Percentiles rank a stretch among this genome's conserved stretches.
These are phyloP conservation scores for Aspergillus costaricaensis DNA, from an alignment of 2,329 filamentous ascomycete species.

Conservation along the genomic window DNA sequence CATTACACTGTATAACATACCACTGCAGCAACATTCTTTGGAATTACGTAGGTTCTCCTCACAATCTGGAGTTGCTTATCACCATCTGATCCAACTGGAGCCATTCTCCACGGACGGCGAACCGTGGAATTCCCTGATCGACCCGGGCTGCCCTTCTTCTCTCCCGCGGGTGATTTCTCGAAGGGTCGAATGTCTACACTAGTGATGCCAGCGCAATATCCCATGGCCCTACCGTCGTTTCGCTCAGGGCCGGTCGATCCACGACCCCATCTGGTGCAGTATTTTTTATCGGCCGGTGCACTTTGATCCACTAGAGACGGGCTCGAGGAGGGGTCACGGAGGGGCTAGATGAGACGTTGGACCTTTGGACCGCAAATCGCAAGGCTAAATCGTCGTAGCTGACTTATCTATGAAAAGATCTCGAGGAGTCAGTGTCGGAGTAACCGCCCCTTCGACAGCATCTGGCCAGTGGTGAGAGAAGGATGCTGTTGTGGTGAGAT, in stretches of 20 bases:
- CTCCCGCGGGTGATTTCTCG: neutral
- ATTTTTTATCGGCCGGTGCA: neutral
- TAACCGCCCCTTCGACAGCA: neutral
- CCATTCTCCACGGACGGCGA: conserved; percentile 3
- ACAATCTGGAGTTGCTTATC: neutral
- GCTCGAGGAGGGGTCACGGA: neutral
- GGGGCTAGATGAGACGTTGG: neutral
- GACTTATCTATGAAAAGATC: neutral
- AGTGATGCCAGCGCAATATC: neutral
- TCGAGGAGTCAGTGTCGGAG: neutral
- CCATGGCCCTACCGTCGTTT: neutral
- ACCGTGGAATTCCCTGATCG: conserved; percentile 5
- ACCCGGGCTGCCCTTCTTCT: neutral
- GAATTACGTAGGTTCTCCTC: neutral
- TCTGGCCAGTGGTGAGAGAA: neutral
- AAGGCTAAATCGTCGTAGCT: neutral
- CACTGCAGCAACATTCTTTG: neutral
- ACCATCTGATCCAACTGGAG: neutral
- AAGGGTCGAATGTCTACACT: neutral
- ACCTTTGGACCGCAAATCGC: neutral
- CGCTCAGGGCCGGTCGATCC: neutral
- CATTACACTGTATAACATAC: neutral
- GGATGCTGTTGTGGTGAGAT: neutral
- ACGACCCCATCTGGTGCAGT: neutral
- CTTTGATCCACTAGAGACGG: neutral